These are phyloP conservation scores for Thielaviopsis ethacetica DNA, from an alignment of 2,329 filamentous ascomycete species.

Conservation along the genomic window DNA sequence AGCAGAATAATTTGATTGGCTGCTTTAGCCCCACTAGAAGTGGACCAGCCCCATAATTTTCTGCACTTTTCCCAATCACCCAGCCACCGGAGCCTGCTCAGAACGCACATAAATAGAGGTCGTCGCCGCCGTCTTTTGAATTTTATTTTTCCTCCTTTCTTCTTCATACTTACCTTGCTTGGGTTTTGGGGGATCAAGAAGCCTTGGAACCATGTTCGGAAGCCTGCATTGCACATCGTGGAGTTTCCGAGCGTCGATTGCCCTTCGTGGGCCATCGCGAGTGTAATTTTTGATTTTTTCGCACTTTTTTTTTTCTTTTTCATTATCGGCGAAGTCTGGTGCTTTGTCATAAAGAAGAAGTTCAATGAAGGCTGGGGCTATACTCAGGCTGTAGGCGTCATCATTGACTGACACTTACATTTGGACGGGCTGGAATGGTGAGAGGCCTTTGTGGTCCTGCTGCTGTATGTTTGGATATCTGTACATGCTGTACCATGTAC, in stretches of 20 bases:
- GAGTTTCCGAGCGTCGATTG: constrained; percentile 13
- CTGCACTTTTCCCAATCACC: neutral
- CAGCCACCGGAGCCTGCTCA: neutral
- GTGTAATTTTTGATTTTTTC: constrained; percentile 12
- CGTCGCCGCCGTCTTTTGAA: constrained; percentile 2
- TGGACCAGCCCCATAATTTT: neutral
- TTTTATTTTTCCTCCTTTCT: constrained; percentile 6
- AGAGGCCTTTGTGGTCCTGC: too few species aligned
- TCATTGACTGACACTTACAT: too few species aligned
- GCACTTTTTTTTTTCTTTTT: constrained; percentile 8
- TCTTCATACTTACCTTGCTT: constrained; percentile 13
- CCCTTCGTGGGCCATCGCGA: constrained; percentile 13
- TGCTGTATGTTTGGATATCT: too few species aligned
- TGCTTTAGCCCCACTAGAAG: neutral
- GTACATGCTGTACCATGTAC: too few species aligned
- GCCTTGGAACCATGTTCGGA: constrained; percentile 12
- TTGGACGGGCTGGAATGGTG: too few species aligned
- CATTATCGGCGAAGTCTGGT: constrained; percentile 7
- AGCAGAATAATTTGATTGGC: neutral
- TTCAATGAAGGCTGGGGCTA: neutral
- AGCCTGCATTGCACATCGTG: constrained; percentile 13
- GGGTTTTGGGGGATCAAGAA: constrained; percentile 12
- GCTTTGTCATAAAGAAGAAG: constrained; percentile 11
- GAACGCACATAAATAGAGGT: constrained; percentile 3
- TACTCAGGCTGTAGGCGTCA: too few species aligned